Percentiles rank a stretch among this genome's conserved stretches.
phyloP scores from a whole-genome alignment of 129 eudicot species.

The Glebionis coronaria region DNA sequence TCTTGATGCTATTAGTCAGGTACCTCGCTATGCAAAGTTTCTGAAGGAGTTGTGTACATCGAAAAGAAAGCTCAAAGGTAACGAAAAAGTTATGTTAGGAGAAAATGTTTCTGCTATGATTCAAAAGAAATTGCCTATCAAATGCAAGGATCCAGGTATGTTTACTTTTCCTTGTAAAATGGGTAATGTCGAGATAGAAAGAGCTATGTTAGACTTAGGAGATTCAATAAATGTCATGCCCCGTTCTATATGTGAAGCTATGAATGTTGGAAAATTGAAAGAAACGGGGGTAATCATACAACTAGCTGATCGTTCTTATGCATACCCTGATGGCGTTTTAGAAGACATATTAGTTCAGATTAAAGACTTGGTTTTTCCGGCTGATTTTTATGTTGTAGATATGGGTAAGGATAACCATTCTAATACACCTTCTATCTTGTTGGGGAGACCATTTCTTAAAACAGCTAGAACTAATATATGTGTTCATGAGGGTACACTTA shows the following conservation, averaged over 20 bases:
- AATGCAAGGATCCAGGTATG: conserved; percentile 11
- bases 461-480: conserved; percentile 9
- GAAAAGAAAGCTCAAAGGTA: conserved; percentile 3
- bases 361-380: not conserved
- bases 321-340: not conserved
- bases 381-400: conserved; percentile 7
- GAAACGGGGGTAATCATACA: conserved; percentile 9
- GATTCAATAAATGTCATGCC: not conserved
- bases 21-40: conserved; percentile 14
- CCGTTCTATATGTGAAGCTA: not conserved
- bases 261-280: no score
- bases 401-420: not conserved
- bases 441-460: conserved; percentile 15
- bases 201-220: conserved; percentile 17
- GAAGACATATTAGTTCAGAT: conserved; percentile 19
- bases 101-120: conserved; percentile 8
- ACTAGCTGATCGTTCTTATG: not conserved
- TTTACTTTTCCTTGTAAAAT: conserved; percentile 6
- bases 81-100: not conserved
- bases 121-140: not conserved
- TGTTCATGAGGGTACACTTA: not conserved
- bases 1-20: conserved; percentile 7
- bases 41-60: conserved; percentile 7
- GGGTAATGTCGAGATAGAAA: not conserved
- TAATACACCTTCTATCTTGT: not conserved